These are phyloP conservation scores for Globisporangium perplexum DNA, from an alignment of 352 stramenopile genomes.

Conservation along the genomic window DNA sequence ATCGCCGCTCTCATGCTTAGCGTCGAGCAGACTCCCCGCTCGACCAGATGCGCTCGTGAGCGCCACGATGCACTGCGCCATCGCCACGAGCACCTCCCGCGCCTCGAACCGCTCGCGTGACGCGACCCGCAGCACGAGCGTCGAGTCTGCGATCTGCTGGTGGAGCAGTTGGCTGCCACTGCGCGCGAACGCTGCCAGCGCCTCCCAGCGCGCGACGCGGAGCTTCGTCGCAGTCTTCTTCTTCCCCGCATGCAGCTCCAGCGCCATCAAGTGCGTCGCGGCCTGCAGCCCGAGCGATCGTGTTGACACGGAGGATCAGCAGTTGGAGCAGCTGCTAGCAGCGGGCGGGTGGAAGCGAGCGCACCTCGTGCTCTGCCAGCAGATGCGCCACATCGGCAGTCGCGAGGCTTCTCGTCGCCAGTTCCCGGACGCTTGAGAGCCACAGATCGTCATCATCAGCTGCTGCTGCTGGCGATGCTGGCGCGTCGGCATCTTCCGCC, in stretches of 20 bases:
- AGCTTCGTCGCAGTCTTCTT: conserved; percentile 17
- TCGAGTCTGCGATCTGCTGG: neutral
- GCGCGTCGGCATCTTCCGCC: neutral
- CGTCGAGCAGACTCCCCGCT: neutral
- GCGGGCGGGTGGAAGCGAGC: neutral
- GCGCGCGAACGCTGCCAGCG: conserved; percentile 11
- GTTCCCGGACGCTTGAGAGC: conserved; percentile 8
- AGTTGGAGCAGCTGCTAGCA: neutral
- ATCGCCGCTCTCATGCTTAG: neutral
- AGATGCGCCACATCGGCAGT: neutral
- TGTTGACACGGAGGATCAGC: neutral
- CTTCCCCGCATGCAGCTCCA: conserved; percentile 7
- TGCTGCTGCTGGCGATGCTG: neutral
- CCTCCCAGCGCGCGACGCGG: conserved; percentile 10
- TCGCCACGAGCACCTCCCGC: conserved; percentile 26
- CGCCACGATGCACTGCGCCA: conserved; percentile 30
- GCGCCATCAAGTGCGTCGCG: neutral
- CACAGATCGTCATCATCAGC: conserved; percentile 2
- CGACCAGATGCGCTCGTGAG: conserved; percentile 6
- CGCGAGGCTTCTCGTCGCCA: conserved; percentile 6
- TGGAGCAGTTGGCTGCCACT: neutral
- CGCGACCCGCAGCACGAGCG: neutral
- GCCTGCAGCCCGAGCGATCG: neutral
- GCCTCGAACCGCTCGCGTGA: conserved; percentile 24
- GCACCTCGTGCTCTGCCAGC: conserved; percentile 5